phyloP scores from a whole-genome alignment of 164 flowering plant genomes.

The Berberis vulgaris region DNA sequence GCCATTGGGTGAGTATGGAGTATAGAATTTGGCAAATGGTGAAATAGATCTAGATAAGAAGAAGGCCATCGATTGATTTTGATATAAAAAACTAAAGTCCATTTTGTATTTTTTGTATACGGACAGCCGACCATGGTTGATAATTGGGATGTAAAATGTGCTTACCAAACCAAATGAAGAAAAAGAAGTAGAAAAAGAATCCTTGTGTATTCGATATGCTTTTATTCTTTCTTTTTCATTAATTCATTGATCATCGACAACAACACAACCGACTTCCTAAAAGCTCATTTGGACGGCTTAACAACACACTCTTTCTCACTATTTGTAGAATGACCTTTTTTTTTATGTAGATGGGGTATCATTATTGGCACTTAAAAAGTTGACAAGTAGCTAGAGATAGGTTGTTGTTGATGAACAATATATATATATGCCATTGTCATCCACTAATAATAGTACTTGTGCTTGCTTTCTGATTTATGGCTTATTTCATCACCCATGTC shows the following conservation, averaged over 20 bases:
- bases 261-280: neutral
- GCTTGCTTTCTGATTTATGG: no score
- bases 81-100: neutral
- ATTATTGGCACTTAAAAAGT: neutral
- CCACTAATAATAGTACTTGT: no score
- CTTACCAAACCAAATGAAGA: neutral
- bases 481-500: no score
- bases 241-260: neutral
- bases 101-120: neutral
- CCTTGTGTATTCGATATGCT: neutral
- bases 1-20: constrained; percentile 17
- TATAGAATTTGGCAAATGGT: constrained; percentile 27
- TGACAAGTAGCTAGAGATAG: neutral
- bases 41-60: neutral
- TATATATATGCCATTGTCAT: no score
- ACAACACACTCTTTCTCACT: neutral
- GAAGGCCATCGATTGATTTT: neutral
- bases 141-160: neutral
- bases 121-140: constrained; percentile 16
- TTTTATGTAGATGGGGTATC: neutral
- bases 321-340: neutral
- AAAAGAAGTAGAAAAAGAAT: no score
- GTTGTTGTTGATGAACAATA: no score
- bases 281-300: neutral
- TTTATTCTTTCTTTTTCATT: neutral